A percentile compares a stretch with the other conserved stretches of the same genome.
phyloP scores from a whole-genome alignment of 257 asterid species.

The Handroanthus guayacan region DNA sequence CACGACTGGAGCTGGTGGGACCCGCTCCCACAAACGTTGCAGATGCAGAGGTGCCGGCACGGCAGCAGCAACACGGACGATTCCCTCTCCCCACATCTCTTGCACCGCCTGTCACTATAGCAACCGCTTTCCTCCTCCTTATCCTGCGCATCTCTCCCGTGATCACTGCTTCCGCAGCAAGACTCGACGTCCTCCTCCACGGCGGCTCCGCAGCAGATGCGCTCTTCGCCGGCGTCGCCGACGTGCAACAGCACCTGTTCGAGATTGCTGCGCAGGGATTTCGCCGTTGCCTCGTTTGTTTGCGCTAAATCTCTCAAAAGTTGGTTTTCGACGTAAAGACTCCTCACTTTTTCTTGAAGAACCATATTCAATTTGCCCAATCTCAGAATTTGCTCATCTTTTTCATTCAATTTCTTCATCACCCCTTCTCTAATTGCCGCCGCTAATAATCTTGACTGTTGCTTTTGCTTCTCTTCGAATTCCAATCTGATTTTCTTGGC shows the following conservation, averaged over 20 bases:
- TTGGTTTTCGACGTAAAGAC: slow-evolving; percentile 65
- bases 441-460: slow-evolving; percentile 52
- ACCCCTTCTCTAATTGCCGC: slow-evolving; percentile 64
- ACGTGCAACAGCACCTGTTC: slow-evolving; percentile 69
- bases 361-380: slow-evolving; percentile 62
- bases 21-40: slow-evolving; percentile 78
- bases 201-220: slow-evolving; percentile 34
- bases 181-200: slow-evolving; percentile 71
- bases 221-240: slow-evolving; percentile 46
- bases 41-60: slow-evolving; percentile 84
- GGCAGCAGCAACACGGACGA: slow-evolving; percentile 78
- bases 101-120: slow-evolving; percentile 46
- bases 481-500: slow-evolving; percentile 60
- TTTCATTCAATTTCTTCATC: slow-evolving; percentile 60
- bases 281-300: slow-evolving; percentile 79
- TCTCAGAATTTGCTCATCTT: slow-evolving; percentile 73
- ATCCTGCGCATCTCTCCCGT: slow-evolving; percentile 19
- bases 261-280: slow-evolving; percentile 63
- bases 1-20: slow-evolving; percentile 59
- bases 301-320: slow-evolving; percentile 76
- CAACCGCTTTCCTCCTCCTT: slow-evolving; percentile 23
- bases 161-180: slow-evolving; percentile 71
- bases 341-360: slow-evolving; percentile 66
- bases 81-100: slow-evolving; percentile 67
- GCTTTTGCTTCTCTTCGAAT: slow-evolving; percentile 74